Percentiles rank a stretch among this genome's conserved stretches.
phyloP scores from a whole-genome alignment of 495 filamentous ascomycete genomes.

The Penicillium bialowiezense region DNA sequence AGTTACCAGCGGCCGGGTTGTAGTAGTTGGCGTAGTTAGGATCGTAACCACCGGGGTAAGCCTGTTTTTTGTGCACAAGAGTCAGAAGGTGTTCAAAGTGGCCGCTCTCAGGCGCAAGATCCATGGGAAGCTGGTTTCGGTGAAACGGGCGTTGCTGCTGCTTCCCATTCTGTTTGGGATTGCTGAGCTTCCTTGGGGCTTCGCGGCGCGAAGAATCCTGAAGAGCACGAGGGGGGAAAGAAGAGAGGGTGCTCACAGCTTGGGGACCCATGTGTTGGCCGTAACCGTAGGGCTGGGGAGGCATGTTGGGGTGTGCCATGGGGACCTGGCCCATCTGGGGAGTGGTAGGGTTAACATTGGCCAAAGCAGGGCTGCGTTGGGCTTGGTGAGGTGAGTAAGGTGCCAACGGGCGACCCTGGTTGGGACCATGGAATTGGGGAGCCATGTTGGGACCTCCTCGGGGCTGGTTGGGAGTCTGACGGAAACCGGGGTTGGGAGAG shows the following conservation, averaged over 20 bases:
- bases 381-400: conserved; percentile 66
- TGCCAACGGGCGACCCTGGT: conserved; percentile 54
- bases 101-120: conserved; percentile 67
- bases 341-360: conserved; percentile 63
- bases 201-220: conserved; percentile 27
- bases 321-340: conserved; percentile 64
- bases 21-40: conserved; percentile 48
- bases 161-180: background rate
- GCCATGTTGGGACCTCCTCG: conserved; percentile 62
- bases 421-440: conserved; percentile 58
- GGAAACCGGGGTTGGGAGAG: conserved; percentile 61
- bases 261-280: conserved; percentile 59
- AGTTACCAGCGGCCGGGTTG: conserved; percentile 24
- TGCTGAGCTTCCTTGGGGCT: conserved; percentile 1
- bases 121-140: conserved; percentile 11
- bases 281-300: conserved; percentile 58
- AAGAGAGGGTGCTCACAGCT: conserved; percentile 61
- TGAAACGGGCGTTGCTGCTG: background rate
- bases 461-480: conserved; percentile 57
- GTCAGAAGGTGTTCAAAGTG: conserved; percentile 77
- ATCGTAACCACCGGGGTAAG: conserved; percentile 43
- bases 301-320: conserved; percentile 55
- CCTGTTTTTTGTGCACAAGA: conserved; percentile 53
- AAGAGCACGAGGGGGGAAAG: conserved; percentile 3
- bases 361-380: conserved; percentile 69